Base-by-base conservation (phyloP, 2,329 filamentous ascomycete genomes). In the Nemania diffusa region DNA sequence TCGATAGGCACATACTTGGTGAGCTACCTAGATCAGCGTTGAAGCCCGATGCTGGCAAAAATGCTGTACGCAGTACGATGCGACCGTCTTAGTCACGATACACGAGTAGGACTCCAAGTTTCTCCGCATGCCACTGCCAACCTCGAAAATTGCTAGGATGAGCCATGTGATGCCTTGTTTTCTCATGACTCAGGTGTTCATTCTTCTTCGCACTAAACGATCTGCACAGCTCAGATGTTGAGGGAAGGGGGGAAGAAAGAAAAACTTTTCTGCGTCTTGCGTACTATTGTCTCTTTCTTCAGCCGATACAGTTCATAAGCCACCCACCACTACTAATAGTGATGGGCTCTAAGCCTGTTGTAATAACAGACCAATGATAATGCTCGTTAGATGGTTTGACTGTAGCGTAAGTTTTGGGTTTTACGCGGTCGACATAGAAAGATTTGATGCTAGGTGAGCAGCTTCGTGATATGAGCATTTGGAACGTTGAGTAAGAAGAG, bases 61-160 rank as follows among this genome's bases (percentile, higher is more conserved):
- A n/a, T n/a, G n/a, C n/a, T n/a, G 5, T 40, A 13, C 3, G 34
- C 11, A 8, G 7, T 53, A 29, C 42, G 17, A 65, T 65, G 44
- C 27, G 13, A 57, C 48, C 26, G 32, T 29, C 46, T 55, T 27
- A 13, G 60, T 58, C 56, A 42, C 51, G 24, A 50, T 60, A 60
- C 56, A 64, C 53, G 4, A 48, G 11, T 3, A 48, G 32, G 51
- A 42, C 40, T 52, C 55, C 59, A 53, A 58, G 48, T 29, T 65
- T 67, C 64, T 59, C 64, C 64, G 64, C 64, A 60, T 48, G 32
- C 20, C 46, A 51, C 27, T 40, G 4, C 29, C 48, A 27, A 13
- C 37, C 34, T 29, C n/a, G 17, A 29, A 9, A 11, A 11, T 34
- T 34, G 34, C 22, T 5, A 20, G 24, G 37, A 20, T 17, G 34